phyloP scores from a whole-genome alignment of 129 eudicot species.

The Lactuca sativa region DNA sequence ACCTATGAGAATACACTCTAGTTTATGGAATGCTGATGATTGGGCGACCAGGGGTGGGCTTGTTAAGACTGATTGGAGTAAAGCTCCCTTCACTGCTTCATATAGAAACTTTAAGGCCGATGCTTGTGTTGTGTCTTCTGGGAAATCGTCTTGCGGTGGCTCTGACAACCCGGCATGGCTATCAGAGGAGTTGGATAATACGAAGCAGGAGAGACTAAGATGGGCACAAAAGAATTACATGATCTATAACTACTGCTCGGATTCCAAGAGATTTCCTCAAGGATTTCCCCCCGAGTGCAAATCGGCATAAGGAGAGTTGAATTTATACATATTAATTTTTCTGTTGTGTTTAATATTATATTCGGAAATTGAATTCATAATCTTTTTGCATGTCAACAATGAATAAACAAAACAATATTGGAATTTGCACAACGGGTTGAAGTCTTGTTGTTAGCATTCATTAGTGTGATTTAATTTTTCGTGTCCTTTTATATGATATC shows the following conservation, averaged over 20 bases:
- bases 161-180: constrained; percentile 42
- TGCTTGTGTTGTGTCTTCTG: constrained; percentile 46
- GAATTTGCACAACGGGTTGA: background rate
- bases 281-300: constrained; percentile 54
- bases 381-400: constrained; percentile 9
- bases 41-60: constrained; percentile 74
- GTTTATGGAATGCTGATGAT: constrained; percentile 64
- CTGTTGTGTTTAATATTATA: constrained; percentile 1
- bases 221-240: constrained; percentile 64
- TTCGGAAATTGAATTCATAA: background rate
- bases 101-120: constrained; percentile 50
- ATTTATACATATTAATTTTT: background rate
- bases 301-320: constrained; percentile 23
- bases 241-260: constrained; percentile 60
- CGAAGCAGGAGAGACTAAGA: constrained; percentile 45
- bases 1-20: constrained; percentile 61
- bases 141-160: constrained; percentile 35
- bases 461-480: too few relatives aligned
- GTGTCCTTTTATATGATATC: too few relatives aligned
- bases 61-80: constrained; percentile 52
- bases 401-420: background rate
- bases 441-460: background rate
- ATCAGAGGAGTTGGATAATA: constrained; percentile 43
- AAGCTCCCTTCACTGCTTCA: constrained; percentile 58
- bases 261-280: constrained; percentile 53